phyloP scores from a whole-genome alignment of 805 yeast species.

The Ascoidea tarda region DNA sequence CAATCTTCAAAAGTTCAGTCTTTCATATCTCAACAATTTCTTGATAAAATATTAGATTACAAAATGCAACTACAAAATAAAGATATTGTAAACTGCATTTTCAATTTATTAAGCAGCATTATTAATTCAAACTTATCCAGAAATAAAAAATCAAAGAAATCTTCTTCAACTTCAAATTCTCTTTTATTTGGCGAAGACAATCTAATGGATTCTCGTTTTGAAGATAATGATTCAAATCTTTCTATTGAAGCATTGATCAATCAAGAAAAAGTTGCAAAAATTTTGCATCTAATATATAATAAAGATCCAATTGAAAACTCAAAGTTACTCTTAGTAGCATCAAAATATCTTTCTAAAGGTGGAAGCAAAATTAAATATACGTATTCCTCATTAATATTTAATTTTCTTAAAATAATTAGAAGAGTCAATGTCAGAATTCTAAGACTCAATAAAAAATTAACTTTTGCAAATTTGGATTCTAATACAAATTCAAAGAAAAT shows the following conservation, averaged over 20 bases:
- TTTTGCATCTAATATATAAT: slow-evolving; percentile 48
- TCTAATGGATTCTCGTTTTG: slow-evolving; percentile 10
- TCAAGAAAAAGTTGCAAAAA: slow-evolving; percentile 54
- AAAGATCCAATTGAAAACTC: slow-evolving; percentile 31
- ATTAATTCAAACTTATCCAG: slow-evolving; percentile 18
- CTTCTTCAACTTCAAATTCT: slow-evolving; percentile 2
- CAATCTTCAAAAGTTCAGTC: slow-evolving; percentile 40
- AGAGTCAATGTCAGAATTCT: slow-evolving; percentile 19
- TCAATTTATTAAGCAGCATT: slow-evolving; percentile 42
- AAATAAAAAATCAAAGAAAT: background rate
- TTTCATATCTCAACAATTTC: slow-evolving; percentile 43
- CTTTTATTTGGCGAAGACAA: slow-evolving; percentile 16
- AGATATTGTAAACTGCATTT: slow-evolving; percentile 44
- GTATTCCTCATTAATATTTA: slow-evolving; percentile 62
- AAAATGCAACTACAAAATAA: slow-evolving; percentile 22
- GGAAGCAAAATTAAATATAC: slow-evolving; percentile 44
- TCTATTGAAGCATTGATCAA: slow-evolving; percentile 24
- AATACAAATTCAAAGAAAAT: slow-evolving; percentile 10
- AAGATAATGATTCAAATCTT: slow-evolving; percentile 12
- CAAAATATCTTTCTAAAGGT: slow-evolving; percentile 38
- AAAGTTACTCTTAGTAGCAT: slow-evolving; percentile 29
- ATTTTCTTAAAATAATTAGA: slow-evolving; percentile 45
- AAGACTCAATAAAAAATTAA: slow-evolving; percentile 12
- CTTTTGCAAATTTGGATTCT: slow-evolving; percentile 11
- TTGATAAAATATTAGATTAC: slow-evolving; percentile 36